phyloP scores from a whole-genome alignment of 2,329 filamentous ascomycete genomes.

The Botryotinia narcissicola region DNA sequence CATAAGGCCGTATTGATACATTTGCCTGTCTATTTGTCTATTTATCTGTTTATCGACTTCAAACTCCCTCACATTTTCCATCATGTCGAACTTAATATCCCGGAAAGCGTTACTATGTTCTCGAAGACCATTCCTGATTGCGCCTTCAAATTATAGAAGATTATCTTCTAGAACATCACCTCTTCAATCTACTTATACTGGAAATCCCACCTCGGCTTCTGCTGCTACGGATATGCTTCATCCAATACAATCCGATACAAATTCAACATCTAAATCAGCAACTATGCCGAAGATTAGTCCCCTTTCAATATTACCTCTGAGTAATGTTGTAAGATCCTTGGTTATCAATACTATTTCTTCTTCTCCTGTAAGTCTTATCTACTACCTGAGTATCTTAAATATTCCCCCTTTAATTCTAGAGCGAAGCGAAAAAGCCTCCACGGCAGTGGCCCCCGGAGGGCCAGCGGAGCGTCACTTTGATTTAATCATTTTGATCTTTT shows the following conservation, averaged over 20 bases:
- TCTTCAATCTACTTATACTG: slow-evolving; percentile 22
- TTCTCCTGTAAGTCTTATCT: slow-evolving; percentile 46
- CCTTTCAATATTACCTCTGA: slow-evolving; percentile 64
- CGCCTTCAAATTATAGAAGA: slow-evolving; percentile 19
- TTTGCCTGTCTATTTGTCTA: not conserved
- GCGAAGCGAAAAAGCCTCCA: not conserved
- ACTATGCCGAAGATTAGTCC: slow-evolving; percentile 41
- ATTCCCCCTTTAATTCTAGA: not conserved
- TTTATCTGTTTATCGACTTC: not conserved
- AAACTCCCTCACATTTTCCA: not conserved
- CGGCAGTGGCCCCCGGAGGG: not conserved
- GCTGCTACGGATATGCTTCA: slow-evolving; percentile 21
- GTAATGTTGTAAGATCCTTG: slow-evolving; percentile 66
- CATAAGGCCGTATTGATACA: not conserved
- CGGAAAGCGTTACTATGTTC: slow-evolving; percentile 1
- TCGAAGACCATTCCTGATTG: not conserved
- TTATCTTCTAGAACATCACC: slow-evolving; percentile 32
- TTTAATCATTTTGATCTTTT: not conserved
- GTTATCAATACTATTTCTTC: slow-evolving; percentile 69
- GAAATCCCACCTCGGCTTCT: slow-evolving; percentile 21
- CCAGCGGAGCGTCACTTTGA: not conserved
- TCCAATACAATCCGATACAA: not conserved
- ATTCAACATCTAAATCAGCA: slow-evolving; percentile 14
- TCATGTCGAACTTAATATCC: slow-evolving; percentile 2
- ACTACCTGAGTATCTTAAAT: not conserved